Evolutionary conservation across 2,329 filamentous ascomycete genomes (phyloP), one percentile per base, ranked within the genome.

Genomic region (Colletotrichum simmondsii): DNA sequence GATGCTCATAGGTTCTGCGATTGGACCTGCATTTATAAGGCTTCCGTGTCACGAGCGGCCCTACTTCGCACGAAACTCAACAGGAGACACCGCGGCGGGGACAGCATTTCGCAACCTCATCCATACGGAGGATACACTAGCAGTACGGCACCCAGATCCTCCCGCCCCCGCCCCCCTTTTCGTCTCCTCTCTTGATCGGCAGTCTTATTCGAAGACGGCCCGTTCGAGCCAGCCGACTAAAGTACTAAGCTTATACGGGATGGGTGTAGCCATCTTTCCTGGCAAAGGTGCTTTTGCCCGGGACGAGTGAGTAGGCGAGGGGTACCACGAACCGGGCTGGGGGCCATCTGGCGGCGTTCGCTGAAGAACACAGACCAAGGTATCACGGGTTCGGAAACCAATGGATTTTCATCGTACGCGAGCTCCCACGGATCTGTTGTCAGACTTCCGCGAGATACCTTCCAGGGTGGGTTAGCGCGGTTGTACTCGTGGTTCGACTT

Each of bases 1-100:
- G 6, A 22, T 12, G 12, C 35, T 22, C 24, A 11, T 53, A 58
- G 54, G 64, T 32, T 62, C 49, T 46, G 32, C 24, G 56, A 60
- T 61, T 61, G 60, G 71, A 32, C 71, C 35, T 70, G 54, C 49
- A 56, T 30, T 46, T 28, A 19, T 60, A 46, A 57, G 28, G 22
- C 60, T 52, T 26, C 32, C 30, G 66, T 72, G 60, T 35, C 46
- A 73, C 71, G 14, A 65, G 59, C 73, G 73, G 73, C 73, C 66
- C 53, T 71, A 68, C 71, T 71, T 75, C 73, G 73, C 67, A 63
- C 67, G 49, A 71, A 49, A 74, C 60, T 52, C 30, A 57, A 54
- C 49, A 57, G 49, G 59, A 65, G 54, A 54, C 35, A 64, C 54
- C 4, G 61, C 58, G 63, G 60, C 35, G 62, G 12, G 28, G 30